Conservation (phyloP, 2,329 filamentous ascomycete species). For the Xylaria sp. region DNA sequence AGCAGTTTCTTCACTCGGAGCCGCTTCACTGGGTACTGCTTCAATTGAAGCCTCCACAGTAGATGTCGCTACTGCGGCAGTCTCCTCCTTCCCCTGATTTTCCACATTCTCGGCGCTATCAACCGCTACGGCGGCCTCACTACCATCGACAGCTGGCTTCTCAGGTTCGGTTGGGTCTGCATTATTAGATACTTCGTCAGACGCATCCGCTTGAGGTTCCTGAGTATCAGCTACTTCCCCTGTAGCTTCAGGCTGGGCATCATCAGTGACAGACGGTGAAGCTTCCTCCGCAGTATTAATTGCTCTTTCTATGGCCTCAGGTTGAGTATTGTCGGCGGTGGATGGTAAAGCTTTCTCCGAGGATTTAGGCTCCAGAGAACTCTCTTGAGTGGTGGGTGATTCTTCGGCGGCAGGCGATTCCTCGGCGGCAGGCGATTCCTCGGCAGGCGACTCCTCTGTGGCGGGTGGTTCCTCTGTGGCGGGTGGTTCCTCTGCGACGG, state of each 20-base stretch:
- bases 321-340: conserved; percentile 8
- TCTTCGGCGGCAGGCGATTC: no score
- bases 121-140: not conserved
- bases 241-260: conserved; percentile 2
- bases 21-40: not conserved
- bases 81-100: conserved; percentile 8
- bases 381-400: conserved; percentile 4
- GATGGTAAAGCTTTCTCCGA: not conserved
- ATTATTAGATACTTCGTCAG: conserved; percentile 4
- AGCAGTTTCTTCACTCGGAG: not conserved
- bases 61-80: not conserved
- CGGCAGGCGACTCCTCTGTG: no score
- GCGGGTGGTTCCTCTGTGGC: conserved; percentile 10
- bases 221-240: conserved; percentile 11
- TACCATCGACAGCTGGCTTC: conserved; percentile 4
- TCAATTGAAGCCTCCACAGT: conserved; percentile 7
- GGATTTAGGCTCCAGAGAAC: conserved; percentile 17
- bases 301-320: conserved; percentile 6
- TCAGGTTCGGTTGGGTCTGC: conserved; percentile 2
- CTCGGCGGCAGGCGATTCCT: no score
- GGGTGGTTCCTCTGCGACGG: not conserved
- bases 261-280: not conserved
- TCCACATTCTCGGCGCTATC: not conserved
- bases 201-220: conserved; percentile 5
- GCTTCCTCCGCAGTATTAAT: conserved; percentile 10